Evolutionary conservation across 345 rosid genomes (phyloP), one percentile per base, ranked within the genome.

Genomic region (Syzygium oleosum): DNA sequence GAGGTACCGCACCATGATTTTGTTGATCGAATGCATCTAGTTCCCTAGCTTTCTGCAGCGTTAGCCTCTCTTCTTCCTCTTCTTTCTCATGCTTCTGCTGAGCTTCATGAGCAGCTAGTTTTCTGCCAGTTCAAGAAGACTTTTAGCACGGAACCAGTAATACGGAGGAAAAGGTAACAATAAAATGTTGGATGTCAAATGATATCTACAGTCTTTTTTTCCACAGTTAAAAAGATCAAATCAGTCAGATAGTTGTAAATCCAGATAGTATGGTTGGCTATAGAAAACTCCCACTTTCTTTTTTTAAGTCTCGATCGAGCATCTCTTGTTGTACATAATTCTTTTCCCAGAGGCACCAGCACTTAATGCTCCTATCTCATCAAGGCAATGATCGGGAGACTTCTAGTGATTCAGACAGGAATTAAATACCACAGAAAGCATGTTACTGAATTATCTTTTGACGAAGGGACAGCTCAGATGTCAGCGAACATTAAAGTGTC

Each of bases 11-110:
- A 85, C 98, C 96, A 43, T 96, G 99, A 87, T 96, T 98, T 92
- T 98, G 99, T 90, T 98, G 99, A 94, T 96, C 98, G 87, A 98
- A 96, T 38, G 98, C 99, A 52, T 96, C 98, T 2, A 96, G 96
- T 90, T 96, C 98, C 88, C 95, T 92, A 1, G 99, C 96, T 90
- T 94, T 96, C 87, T 94, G 94, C 91, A 91, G 88, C 92, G 86
- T 91, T 23, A 93, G 77, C 92, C 86, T 96, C 91, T 96, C 99
- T 88, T 93, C 97, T 68, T 96, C 97, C 87, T 98, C 98, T 38
- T 94, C 98, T 90, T 95, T 96, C 86, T 94, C 99, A 65, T 93
- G 96, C 87, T 94, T 94, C 94, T 92, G 92, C 89, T 95, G 98
- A 65, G 91, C 90, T 80, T 92, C 90, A 91, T 93, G 97, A 52